Percentiles rank a stretch among this genome's conserved stretches.
Conservation (phyloP, 2,329 filamentous ascomycete species). For the Botrytis medusae region DNA sequence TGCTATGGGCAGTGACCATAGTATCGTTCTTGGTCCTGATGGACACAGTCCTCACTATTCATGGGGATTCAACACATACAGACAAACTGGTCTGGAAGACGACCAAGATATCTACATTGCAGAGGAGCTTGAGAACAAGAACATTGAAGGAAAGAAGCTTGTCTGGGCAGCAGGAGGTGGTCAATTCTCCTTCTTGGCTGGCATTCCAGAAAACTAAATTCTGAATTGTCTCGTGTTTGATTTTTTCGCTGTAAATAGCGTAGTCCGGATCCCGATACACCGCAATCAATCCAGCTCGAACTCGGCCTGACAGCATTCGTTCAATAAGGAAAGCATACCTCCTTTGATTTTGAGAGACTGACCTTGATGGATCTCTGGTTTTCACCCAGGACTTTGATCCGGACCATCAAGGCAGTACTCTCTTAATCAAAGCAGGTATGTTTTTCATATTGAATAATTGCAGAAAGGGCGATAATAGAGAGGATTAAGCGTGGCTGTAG, state of each 20-base stretch:
- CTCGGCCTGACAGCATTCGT: neutral
- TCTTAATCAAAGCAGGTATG: neutral
- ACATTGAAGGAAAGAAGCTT: slow-evolving; percentile 71
- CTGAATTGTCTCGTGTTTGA: neutral
- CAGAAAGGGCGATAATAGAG: slow-evolving; percentile 8
- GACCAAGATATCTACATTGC: slow-evolving; percentile 76
- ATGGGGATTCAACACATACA: slow-evolving; percentile 79
- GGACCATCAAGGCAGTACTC: slow-evolving; percentile 10
- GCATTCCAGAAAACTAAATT: slow-evolving; percentile 30
- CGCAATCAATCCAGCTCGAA: neutral
- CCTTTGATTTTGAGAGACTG: neutral
- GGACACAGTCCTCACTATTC: slow-evolving; percentile 64
- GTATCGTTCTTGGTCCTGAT: slow-evolving; percentile 64
- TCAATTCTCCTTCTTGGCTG: slow-evolving; percentile 68
- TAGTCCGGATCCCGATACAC: neutral
- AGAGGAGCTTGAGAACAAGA: slow-evolving; percentile 79
- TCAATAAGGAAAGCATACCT: neutral
- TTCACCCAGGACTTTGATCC: slow-evolving; percentile 19
- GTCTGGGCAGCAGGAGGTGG: slow-evolving; percentile 77
- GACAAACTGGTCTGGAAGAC: slow-evolving; percentile 74
- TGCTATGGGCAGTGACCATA: slow-evolving; percentile 69
- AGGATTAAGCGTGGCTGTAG: neutral
- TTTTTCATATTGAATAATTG: neutral
- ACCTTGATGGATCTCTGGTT: slow-evolving; percentile 18
- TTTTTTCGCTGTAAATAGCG: slow-evolving; percentile 11